These are phyloP conservation scores for Meripilus lineatus DNA, from an alignment of 1,284 basidiomycete species.

Conservation along the genomic window DNA sequence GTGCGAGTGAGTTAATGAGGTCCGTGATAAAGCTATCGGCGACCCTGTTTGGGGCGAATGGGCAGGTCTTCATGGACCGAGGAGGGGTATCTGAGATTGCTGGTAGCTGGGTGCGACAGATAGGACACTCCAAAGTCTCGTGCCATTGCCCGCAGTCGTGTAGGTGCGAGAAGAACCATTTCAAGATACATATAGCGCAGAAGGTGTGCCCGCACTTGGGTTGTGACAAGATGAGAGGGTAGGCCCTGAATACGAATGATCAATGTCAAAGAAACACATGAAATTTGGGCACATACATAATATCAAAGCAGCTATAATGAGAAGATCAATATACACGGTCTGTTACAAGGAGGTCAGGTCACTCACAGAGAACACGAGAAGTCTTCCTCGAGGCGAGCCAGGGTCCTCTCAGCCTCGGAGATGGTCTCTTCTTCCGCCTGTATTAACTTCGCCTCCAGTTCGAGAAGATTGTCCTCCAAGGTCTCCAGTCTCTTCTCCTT, in stretches of 20 bases:
- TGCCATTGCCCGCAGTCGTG: constrained; percentile 65
- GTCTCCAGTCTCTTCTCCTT: not conserved
- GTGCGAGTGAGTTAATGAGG: constrained; percentile 38
- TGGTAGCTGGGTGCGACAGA: constrained; percentile 52
- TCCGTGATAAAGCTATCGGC: constrained; percentile 45
- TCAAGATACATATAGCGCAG: constrained; percentile 58
- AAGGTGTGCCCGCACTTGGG: constrained; percentile 60
- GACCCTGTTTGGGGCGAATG: constrained; percentile 56
- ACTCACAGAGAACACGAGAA: constrained; percentile 10
- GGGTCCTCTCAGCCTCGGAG: constrained; percentile 1
- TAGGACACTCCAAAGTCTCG: constrained; percentile 57
- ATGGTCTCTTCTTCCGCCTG: not conserved
- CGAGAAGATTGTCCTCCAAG: not conserved
- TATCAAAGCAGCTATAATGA: constrained; percentile 33
- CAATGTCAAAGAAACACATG: constrained; percentile 4
- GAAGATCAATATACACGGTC: not conserved
- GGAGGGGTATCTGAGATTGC: constrained; percentile 45
- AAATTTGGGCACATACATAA: constrained; percentile 40
- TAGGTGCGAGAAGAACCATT: constrained; percentile 62
- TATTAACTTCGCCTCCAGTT: not conserved
- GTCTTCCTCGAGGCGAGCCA: constrained; percentile 6
- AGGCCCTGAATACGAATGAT: constrained; percentile 34
- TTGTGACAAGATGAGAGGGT: constrained; percentile 53
- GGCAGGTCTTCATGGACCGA: constrained; percentile 45
- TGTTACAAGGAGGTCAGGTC: not conserved